Base-by-base conservation (phyloP, 306 rosid species). In the Trichosanthes truncata region DNA sequence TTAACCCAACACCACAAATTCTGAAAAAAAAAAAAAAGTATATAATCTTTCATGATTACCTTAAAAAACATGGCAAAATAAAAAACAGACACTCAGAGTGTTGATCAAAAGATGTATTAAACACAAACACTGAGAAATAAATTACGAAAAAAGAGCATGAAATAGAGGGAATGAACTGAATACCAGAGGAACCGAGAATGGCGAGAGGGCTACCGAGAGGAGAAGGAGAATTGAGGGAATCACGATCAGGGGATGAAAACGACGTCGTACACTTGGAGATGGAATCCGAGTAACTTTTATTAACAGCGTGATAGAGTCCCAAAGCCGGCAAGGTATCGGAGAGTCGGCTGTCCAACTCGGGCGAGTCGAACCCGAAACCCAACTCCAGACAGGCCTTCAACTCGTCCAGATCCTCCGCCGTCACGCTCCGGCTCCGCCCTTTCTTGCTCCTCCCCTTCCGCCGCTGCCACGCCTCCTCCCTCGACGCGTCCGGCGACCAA, bases 381-480 rank as follows among this genome's bases (percentile, higher is more conserved):
- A 93, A 90, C 55, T 91, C 98, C 23, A 93, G 43, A 83, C 98
- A 93, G 4, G 91, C 98, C 31, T 91, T 93, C 38, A 93, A 78
- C 49, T 93, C 98, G 0, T 91, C 84, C 45, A 93, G 41, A 41
- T 93, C 93, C 23, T 91, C 91, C 68, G 89, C 91, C 23, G 91
- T 87, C 7, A 93, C 73, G 73, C 96, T 93, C 80, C 83, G 85
- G 85, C 78, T 84, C 60, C 63, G 17, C 12, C 41, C 38, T 18
- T 10, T 25, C 46, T 21, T 66, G 36, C 73, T 56, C 9, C 56
- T 83, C 4, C 81, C 82, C 78, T 83, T 91, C 20, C 90, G 84
- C 62, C 92, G 81, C 21, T 80, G 85, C 98, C 98, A 93, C 12
- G 92, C 93, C 85, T 91, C 96, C 21, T 93, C 96, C 3, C 97